Percentiles rank a stretch among this genome's conserved stretches.
Conservation (phyloP, 2,329 filamentous ascomycete species). For the Phaeomoniella chlamydospora region DNA sequence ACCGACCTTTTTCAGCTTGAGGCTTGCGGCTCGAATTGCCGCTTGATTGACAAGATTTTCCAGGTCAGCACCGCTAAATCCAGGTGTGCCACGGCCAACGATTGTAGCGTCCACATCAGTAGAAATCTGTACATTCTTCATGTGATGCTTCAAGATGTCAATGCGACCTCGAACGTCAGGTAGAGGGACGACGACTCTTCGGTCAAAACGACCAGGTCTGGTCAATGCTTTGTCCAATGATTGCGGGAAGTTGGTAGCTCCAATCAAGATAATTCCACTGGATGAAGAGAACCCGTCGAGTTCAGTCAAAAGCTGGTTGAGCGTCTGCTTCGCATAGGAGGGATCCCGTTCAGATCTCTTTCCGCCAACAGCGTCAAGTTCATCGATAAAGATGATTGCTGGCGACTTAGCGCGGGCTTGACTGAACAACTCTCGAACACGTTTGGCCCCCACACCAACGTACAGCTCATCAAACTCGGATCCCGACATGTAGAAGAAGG, state of each 20-base stretch:
- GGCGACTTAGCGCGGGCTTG: conserved; percentile 76
- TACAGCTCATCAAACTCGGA: conserved; percentile 98
- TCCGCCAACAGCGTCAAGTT: conserved; percentile 85
- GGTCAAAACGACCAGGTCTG: conserved; percentile 87
- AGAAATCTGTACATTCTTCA: conserved; percentile 73
- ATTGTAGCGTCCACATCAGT: conserved; percentile 69
- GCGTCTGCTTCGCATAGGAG: conserved; percentile 89
- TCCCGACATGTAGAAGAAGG: conserved; percentile 99
- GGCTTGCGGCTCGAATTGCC: conserved; percentile 82
- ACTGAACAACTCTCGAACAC: conserved; percentile 82
- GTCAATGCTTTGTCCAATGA: conserved; percentile 88
- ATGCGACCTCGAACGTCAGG: conserved; percentile 89
- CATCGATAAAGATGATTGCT: conserved; percentile 89
- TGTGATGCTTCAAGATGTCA: conserved; percentile 84
- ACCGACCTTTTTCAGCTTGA: conserved; percentile 60
- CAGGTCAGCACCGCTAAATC: conserved; percentile 87
- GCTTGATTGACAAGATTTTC: conserved; percentile 97
- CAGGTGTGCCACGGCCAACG: conserved; percentile 75
- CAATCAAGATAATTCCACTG: conserved; percentile 88
- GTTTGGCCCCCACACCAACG: conserved; percentile 90
- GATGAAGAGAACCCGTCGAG: conserved; percentile 94
- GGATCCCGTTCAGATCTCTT: conserved; percentile 87
- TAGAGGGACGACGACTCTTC: conserved; percentile 74
- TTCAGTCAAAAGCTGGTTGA: conserved; percentile 94
- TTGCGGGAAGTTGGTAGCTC: conserved; percentile 91